A percentile compares a stretch with the other conserved stretches of the same genome.
phyloP scores from a whole-genome alignment of 2,329 filamentous ascomycete genomes.

The Cucurbitaria berberidis region DNA sequence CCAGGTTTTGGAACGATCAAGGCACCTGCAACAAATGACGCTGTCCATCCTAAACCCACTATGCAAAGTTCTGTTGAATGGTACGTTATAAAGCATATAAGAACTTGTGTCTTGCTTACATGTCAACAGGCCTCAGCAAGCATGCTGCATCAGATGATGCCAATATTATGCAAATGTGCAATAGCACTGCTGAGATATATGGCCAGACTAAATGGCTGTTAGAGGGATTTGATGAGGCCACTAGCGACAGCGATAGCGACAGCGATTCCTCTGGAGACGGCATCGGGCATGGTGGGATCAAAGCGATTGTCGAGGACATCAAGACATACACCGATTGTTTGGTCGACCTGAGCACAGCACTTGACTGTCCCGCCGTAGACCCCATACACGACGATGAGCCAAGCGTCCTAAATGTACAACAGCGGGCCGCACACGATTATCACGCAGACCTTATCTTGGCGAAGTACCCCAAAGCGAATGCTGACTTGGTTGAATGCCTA shows the following conservation, averaged over 20 bases:
- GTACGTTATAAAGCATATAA: slow-evolving; percentile 1
- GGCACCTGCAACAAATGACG: slow-evolving; percentile 13
- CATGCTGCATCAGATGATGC: neutral
- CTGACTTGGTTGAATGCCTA: slow-evolving; percentile 10
- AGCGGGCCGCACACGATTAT: slow-evolving; percentile 23
- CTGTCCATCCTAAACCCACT: slow-evolving; percentile 17
- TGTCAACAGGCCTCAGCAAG: slow-evolving; percentile 5
- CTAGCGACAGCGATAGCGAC: neutral
- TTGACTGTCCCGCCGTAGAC: slow-evolving; percentile 27
- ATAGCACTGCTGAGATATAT: slow-evolving; percentile 8
- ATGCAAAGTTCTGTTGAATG: slow-evolving; percentile 6
- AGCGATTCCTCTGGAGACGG: neutral
- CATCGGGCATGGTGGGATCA: neutral
- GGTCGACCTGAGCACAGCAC: slow-evolving; percentile 19
- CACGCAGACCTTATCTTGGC: slow-evolving; percentile 3
- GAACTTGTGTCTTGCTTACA: slow-evolving; percentile 2
- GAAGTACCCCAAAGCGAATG: slow-evolving; percentile 21
- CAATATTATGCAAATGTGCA: neutral
- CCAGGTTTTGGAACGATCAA: slow-evolving; percentile 19
- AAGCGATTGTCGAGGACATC: slow-evolving; percentile 6
- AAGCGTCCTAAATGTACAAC: slow-evolving; percentile 2
- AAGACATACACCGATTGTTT: slow-evolving; percentile 23
- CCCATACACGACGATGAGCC: slow-evolving; percentile 11
- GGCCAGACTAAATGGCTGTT: slow-evolving; percentile 20
- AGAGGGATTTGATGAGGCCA: neutral